Evolutionary conservation across 768 basidiomycete genomes (phyloP).

Genomic region (Artomyces pyxidatus): DNA sequence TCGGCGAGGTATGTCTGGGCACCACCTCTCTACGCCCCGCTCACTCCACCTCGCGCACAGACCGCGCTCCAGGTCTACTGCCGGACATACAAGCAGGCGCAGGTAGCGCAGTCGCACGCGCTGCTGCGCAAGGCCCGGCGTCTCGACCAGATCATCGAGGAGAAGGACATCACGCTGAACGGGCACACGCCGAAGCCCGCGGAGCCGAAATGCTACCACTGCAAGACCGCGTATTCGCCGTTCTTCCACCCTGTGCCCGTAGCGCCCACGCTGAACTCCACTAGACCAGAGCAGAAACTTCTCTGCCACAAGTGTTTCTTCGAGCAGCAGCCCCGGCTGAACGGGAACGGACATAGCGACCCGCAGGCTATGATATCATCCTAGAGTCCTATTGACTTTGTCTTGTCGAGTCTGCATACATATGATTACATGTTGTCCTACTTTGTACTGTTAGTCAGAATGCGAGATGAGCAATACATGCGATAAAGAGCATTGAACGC

Average conservation of each 20-base stretch:
- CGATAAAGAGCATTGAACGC: conserved; percentile 1
- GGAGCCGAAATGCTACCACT: conserved; percentile 45
- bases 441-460: conserved; percentile 16
- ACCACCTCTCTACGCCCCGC: not conserved
- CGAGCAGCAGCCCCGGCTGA: conserved; percentile 17
- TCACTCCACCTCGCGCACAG: conserved; percentile 31
- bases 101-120: conserved; percentile 65
- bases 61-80: conserved; percentile 88
- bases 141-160: conserved; percentile 63
- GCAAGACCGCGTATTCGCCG: conserved; percentile 66
- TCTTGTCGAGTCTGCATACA: conserved; percentile 5
- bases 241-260: conserved; percentile 49
- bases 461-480: conserved; percentile 9
- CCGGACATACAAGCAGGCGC: conserved; percentile 75
- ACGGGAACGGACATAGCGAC: conserved; percentile 8
- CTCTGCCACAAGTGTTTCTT: conserved; percentile 42
- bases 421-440: conserved; percentile 18
- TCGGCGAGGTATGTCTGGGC: conserved; percentile 57
- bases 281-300: conserved; percentile 18
- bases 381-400: not conserved
- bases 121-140: conserved; percentile 85
- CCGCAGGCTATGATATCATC: not conserved
- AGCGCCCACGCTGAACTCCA: conserved; percentile 19
- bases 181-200: conserved; percentile 4
- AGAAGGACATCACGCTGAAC: conserved; percentile 17